Evolutionary conservation across 2,329 filamentous ascomycete genomes (phyloP), one percentile per base, ranked within the genome.

Genomic region (Penicillium sp.): DNA sequence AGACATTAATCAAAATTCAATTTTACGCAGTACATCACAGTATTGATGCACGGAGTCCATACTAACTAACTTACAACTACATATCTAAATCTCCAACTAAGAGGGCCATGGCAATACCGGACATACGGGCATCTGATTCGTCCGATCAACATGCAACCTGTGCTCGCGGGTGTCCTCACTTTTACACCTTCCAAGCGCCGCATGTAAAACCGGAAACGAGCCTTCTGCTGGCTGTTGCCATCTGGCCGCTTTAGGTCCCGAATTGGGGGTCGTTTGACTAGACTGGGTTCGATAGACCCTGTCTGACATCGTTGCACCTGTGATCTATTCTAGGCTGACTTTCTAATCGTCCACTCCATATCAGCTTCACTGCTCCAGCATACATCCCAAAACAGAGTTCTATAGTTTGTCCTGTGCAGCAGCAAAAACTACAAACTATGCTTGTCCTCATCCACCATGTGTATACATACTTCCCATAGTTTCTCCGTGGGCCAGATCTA

Each of bases 241-340:
- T 49, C 45, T 49, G 24, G 24, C 45, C 45, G 15, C 15, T 24
- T 49, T 10, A 3, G 38, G 53, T 42, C 38, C 60, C 50, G 19
- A 37, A 22, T 40, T 17, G 30, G 19, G 19, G n/a, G 30, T 53
- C 51, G 19, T 53, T 53, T 53, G 51, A 53, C 37, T 17, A 17
- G 28, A 37, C 44, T 50, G 47, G 51, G 24, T 51, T 42, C 35
- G 8, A 10, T 4, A 51, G 44, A 53, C 42, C 28, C 53, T 44
- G 54, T 40, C 49, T 19, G 45, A 28, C 50, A 53, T 56, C 58
- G 65, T 66, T 61, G 65, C 65, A 66, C 60, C 44, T 65, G 65
- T 66, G 65, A 65, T 63, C 58, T 50, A 60, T 65, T 53, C 40
- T 17, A 28, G 28, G 28, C 51, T 26, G 28, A 28, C 28, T 28